These are phyloP conservation scores for Chaetomium cochliodes DNA, from an alignment of 495 filamentous ascomycete genomes.

Conservation along the genomic window DNA sequence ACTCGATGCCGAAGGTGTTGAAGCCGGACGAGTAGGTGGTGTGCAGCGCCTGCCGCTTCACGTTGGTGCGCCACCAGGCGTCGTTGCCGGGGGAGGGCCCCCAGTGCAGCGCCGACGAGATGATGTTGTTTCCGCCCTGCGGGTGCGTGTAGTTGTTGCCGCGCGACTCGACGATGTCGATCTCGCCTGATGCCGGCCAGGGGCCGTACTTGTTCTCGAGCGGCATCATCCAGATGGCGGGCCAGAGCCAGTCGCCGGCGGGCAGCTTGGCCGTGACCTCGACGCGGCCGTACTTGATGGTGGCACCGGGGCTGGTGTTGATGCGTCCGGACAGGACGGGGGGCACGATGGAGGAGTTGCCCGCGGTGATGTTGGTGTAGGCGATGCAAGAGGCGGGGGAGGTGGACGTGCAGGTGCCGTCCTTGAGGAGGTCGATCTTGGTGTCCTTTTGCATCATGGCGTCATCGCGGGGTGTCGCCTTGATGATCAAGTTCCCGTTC, in stretches of 20 bases:
- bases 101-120: slow-evolving; percentile 80
- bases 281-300: slow-evolving; percentile 77
- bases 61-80: slow-evolving; percentile 75
- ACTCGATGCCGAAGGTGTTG: slow-evolving; percentile 79
- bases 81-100: slow-evolving; percentile 62
- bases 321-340: slow-evolving; percentile 77
- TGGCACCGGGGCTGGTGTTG: slow-evolving; percentile 65
- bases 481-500: slow-evolving; percentile 68
- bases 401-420: slow-evolving; percentile 64
- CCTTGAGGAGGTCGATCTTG: slow-evolving; percentile 62
- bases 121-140: slow-evolving; percentile 78
- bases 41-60: slow-evolving; percentile 71
- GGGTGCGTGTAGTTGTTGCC: slow-evolving; percentile 74
- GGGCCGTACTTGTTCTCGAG: slow-evolving; percentile 66
- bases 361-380: slow-evolving; percentile 60
- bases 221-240: slow-evolving; percentile 90
- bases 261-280: slow-evolving; percentile 76
- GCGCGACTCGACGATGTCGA: slow-evolving; percentile 75
- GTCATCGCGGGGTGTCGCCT: slow-evolving; percentile 71
- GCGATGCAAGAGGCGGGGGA: slow-evolving; percentile 58
- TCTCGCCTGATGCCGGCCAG: slow-evolving; percentile 83
- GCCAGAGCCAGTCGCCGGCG: slow-evolving; percentile 83
- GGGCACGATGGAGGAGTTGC: slow-evolving; percentile 71
- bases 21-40: slow-evolving; percentile 65
- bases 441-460: slow-evolving; percentile 60